Evolutionary conservation across 345 rosid species (phyloP).

Genomic region (Populus euphratica): DNA sequence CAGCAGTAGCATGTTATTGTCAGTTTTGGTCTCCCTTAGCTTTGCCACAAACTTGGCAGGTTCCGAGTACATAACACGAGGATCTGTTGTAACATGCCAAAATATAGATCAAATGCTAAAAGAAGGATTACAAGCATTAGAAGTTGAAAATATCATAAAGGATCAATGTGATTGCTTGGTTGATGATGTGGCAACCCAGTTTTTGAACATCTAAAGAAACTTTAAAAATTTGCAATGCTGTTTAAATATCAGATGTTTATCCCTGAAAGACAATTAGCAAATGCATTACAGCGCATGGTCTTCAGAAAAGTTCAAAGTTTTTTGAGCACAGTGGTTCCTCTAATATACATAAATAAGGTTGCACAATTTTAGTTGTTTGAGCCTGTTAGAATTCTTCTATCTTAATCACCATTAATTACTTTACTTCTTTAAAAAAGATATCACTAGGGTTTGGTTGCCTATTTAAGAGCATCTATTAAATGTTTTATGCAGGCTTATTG

Average conservation of each 20-base stretch:
- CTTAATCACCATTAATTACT: not conserved
- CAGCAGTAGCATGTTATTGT: constrained; percentile 62
- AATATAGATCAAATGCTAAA: not conserved
- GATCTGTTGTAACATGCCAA: constrained; percentile 46
- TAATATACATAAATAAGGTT: not conserved
- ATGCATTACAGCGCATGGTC: not conserved
- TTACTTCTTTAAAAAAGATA: not conserved
- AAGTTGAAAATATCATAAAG: not conserved
- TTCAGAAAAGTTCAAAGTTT: not conserved
- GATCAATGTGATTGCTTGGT: not conserved
- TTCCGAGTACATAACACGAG: constrained; percentile 89
- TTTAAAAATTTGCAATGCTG: not conserved
- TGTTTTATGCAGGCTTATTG: not conserved
- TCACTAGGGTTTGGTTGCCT: not conserved
- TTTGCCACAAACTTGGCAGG: constrained; percentile 90
- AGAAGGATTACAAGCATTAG: not conserved
- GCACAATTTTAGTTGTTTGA: not conserved
- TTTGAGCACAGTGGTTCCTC: no score
- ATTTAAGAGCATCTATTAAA: not conserved
- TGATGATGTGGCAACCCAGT: not conserved
- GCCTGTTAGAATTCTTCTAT: not conserved
- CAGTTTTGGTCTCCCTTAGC: constrained; percentile 82
- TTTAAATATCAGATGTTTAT: not conserved
- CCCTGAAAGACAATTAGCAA: not conserved
- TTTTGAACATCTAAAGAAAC: not conserved